Conservation (phyloP, 2,329 filamentous ascomycete genomes). For the Aspergillus sp. region DNA sequence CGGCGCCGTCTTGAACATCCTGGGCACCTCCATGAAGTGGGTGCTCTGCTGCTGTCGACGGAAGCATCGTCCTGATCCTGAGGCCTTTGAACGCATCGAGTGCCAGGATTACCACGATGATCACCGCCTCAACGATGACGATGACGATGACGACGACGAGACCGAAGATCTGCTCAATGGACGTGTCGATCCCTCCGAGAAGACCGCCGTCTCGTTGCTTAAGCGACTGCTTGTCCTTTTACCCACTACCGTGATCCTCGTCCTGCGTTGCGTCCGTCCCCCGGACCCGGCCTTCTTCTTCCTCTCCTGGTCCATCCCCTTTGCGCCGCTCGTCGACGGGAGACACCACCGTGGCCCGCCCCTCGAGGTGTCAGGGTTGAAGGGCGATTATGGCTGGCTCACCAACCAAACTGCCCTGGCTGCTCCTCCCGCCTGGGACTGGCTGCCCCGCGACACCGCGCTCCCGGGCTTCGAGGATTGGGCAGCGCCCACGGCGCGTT, state of each 20-base stretch:
- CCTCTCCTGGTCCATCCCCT: slow-evolving; percentile 4
- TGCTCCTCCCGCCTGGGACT: slow-evolving; percentile 9
- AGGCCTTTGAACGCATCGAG: slow-evolving; percentile 18
- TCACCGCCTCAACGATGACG: slow-evolving; percentile 13
- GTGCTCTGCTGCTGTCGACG: slow-evolving; percentile 8
- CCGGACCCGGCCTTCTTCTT: slow-evolving; percentile 19
- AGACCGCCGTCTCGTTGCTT: slow-evolving; percentile 4
- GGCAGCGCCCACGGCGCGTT: not conserved
- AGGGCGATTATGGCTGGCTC: slow-evolving; percentile 8
- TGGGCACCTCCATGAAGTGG: slow-evolving; percentile 15
- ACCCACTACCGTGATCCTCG: slow-evolving; percentile 13
- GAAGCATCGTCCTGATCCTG: slow-evolving; percentile 11
- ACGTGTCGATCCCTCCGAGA: slow-evolving; percentile 2
- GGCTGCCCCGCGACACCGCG: slow-evolving; percentile 9
- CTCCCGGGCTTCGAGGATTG: slow-evolving; percentile 16
- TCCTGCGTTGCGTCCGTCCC: slow-evolving; percentile 21
- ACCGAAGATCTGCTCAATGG: not conserved
- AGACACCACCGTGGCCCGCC: slow-evolving; percentile 6
- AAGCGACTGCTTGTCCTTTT: slow-evolving; percentile 16
- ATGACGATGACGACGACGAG: slow-evolving; percentile 1
- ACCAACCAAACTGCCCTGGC: slow-evolving; percentile 10
- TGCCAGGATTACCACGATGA: slow-evolving; percentile 16
- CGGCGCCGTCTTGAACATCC: slow-evolving; percentile 20
- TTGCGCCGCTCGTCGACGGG: slow-evolving; percentile 11
- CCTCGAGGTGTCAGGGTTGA: slow-evolving; percentile 7